Percentiles rank a stretch among this genome's conserved stretches.
Evolutionary conservation across 352 stramenopile species (phyloP).

Genomic region (Globisporangium cylindrosporum): DNA sequence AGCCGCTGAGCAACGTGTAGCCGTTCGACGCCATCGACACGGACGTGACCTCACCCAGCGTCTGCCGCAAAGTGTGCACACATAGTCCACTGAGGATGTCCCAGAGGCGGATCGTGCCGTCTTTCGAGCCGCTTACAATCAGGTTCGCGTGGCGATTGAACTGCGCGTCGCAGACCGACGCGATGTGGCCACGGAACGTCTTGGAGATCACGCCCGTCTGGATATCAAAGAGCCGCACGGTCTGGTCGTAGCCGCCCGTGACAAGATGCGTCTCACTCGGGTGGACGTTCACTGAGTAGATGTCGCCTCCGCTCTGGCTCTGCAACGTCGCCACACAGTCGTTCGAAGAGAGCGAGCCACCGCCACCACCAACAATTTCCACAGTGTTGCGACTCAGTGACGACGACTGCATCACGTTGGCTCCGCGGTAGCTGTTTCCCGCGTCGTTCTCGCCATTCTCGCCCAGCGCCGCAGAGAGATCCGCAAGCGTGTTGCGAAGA

Average conservation of each 20-base stretch:
- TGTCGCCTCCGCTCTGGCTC: conserved; percentile 47
- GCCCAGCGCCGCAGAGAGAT: conserved; percentile 33
- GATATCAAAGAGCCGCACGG: conserved; percentile 84
- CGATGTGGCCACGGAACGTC: conserved; percentile 77
- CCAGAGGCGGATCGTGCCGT: conserved; percentile 84
- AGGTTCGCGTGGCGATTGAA: conserved; percentile 88
- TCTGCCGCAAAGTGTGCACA: conserved; percentile 83
- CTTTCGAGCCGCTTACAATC: conserved; percentile 83
- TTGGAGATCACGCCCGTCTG: conserved; percentile 64
- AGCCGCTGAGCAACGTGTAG: conserved; percentile 77
- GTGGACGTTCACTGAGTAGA: conserved; percentile 86
- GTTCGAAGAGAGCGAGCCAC: conserved; percentile 34
- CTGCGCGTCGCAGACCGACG: conserved; percentile 83
- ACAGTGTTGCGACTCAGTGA: conserved; percentile 13
- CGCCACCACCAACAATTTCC: background rate
- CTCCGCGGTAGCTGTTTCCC: conserved; percentile 30
- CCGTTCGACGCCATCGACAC: conserved; percentile 82
- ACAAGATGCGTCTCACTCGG: conserved; percentile 85
- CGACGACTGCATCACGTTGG: conserved; percentile 30
- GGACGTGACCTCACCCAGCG: conserved; percentile 83
- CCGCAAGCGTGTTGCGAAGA: conserved; percentile 47
- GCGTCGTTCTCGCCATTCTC: conserved; percentile 38
- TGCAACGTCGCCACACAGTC: conserved; percentile 59
- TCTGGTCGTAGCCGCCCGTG: conserved; percentile 86
- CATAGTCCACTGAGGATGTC: conserved; percentile 87